Evolutionary conservation across 176 grass and related monocot genomes (phyloP), one percentile per base, ranked within the genome.

Genomic region (Poa pratensis): DNA sequence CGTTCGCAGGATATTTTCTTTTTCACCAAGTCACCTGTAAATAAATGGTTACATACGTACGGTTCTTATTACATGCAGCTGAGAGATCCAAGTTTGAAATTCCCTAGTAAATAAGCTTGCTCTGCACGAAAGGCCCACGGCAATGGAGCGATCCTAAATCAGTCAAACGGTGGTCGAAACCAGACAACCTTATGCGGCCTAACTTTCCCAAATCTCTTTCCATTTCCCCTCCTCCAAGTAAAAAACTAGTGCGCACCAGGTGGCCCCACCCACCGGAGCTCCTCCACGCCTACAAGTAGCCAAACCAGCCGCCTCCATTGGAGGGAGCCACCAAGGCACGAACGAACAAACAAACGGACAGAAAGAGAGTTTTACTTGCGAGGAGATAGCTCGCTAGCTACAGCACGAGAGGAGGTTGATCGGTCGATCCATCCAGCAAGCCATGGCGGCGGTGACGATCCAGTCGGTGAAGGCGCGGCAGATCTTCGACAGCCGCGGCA

Each of bases 401-500:
- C 28, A 69, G 42, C 69, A 6, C 61, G 61, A 28, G 13, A 63
- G 55, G 3, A n/a, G 53, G 5, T n/a, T 7, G 52, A 11, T 26
- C 10, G 22, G 9, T 13, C 11, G 2, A 51, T 52, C 26, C 46
- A 50, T 50, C 48, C 48, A 5, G 48, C 48, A 16, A 32, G 3
- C 48, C 48, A 93, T 94, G 92, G 86, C 77, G 89, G 86, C 72
- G 74, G 69, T 54, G 69, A 89, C 81, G 26, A 94, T 95, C 86
- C 22, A 58, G 23, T 86, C 71, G 7, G 84, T 95, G 87, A 97
- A 93, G 86, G 95, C 92, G 55, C 83, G 95, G 43, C 92, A 97
- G 80, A 97, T 97, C 92, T 93, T 97, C 65, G 95, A 97, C 85
- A 97, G 95, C 92, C 95, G 95, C 61, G 95, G 95, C 49, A 97